Evolutionary conservation across 139 green algal genomes (phyloP), one percentile per base, ranked within the genome.

Genomic region (Tetradesmus obliquus): DNA sequence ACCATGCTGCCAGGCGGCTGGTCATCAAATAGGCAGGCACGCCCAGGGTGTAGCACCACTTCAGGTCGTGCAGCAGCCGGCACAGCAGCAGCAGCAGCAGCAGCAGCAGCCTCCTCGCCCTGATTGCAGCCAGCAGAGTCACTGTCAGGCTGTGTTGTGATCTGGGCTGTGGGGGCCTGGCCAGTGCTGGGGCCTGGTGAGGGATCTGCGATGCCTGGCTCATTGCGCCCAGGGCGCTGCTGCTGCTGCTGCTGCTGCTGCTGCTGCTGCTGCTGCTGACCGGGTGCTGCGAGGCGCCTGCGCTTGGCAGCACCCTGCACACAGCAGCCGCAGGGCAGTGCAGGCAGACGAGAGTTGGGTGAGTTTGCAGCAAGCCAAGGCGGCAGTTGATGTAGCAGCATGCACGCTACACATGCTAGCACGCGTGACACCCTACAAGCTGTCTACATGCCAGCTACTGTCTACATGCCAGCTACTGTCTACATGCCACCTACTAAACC

Each of bases 1-100:
- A 89, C 85, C 85, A 89, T 8, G 45, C 24, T 22, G 2, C 85
- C 66, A 53, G 85, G n/a, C 19, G 85, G 85, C 62, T 82, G 53
- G 15, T 89, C 62, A 19, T 89, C 85, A 82, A 76, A 89, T 45
- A 89, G 62, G 17, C 45, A n/a, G 10, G 3, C 66, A 3, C 66
- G 66, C 13, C 66, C 15, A 76, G 66, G 66, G 3, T n/a, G 15
- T 19, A 76, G 17, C 66, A n/a, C 66, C 5, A 71, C 66, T 19
- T 3, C 66, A 76, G 32, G 32, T 24, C 19, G 8, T 76, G 55
- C 83, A 88, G 20, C 83, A 79, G 22, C 83, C n/a, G 20, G 54
- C 13, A 8, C 83, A 82, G 20, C 60, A 55, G 10, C 57, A 55
- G 9, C n/a, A 53, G 15, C 84, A 10, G 12, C 22, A 45, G 0